Evolutionary conservation across 2,329 filamentous ascomycete genomes (phyloP).

Genomic region (Phyllosticta citriasiana): DNA sequence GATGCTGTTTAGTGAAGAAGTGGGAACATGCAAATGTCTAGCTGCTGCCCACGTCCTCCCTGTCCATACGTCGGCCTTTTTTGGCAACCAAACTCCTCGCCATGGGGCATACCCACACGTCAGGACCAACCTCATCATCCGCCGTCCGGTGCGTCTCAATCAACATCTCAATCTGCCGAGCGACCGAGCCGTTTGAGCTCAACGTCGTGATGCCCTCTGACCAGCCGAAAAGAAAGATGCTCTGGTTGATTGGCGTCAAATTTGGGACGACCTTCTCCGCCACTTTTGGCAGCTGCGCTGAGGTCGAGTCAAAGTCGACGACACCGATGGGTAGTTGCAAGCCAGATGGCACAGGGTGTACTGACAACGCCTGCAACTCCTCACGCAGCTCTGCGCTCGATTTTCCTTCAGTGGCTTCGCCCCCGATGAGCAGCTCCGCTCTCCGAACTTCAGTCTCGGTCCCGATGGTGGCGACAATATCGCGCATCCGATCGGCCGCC

Average conservation of each 20-base stretch:
- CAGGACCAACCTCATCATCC: slow-evolving; percentile 46
- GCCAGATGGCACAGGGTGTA: slow-evolving; percentile 42
- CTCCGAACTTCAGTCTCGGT: slow-evolving; percentile 39
- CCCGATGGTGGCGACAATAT: slow-evolving; percentile 29
- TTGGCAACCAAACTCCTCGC: slow-evolving; percentile 59
- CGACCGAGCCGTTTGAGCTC: slow-evolving; percentile 59
- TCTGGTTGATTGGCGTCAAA: slow-evolving; percentile 53
- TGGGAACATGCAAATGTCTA: not conserved
- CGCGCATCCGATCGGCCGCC: slow-evolving; percentile 52
- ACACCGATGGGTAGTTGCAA: slow-evolving; percentile 53
- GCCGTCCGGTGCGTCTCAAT: slow-evolving; percentile 42
- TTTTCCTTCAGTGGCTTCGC: not conserved
- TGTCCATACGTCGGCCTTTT: not conserved
- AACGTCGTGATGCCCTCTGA: slow-evolving; percentile 52
- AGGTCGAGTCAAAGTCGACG: slow-evolving; percentile 37
- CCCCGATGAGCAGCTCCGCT: slow-evolving; percentile 45
- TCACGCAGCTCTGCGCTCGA: slow-evolving; percentile 13
- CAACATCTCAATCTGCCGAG: slow-evolving; percentile 52
- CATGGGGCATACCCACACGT: slow-evolving; percentile 55
- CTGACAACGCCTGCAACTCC: slow-evolving; percentile 35
- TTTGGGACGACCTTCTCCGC: slow-evolving; percentile 36
- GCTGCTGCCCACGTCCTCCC: not conserved
- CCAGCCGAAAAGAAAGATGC: slow-evolving; percentile 68
- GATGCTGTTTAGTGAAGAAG: not conserved
- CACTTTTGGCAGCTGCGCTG: slow-evolving; percentile 33